Base-by-base conservation (phyloP, 2,329 filamentous ascomycete species). In the Microascus cirrosus region DNA sequence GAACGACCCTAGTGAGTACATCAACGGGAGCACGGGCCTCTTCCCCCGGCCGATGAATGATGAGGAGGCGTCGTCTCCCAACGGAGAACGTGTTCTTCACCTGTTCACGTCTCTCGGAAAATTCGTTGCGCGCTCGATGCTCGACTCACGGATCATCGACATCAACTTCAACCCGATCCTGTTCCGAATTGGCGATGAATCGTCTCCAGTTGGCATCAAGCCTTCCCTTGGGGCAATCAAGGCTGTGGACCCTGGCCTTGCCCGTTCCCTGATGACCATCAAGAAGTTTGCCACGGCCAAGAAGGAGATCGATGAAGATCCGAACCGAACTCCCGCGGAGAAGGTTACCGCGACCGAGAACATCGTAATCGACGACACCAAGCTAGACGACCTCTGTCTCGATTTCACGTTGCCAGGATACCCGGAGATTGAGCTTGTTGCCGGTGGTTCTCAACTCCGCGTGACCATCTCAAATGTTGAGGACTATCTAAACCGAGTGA, bases 141-240 rank as follows among this genome's bases (percentile, higher is more conserved):
- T 99, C 57, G 94, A 99, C 69, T 96, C 93, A 1, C 84, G 94
- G 57, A 97, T 99, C 68, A 96, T 99, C 64, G 94, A 99, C 66
- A 85, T 99, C 63, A 94, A 93, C 58, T 94, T 99, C 73, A 99
- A 96, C 68, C 89, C 94, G 1, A 95, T 91, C 6, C 96, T 99
- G 76, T 99, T 99, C 84, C 89, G 93, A 59, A 89, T 96, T 62
- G 90, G 89, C 18, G 89, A 95, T 64, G 82, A 78, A 52, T 79
- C 83, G 2, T 70, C 73, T 1, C 73, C 83, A 1, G 71, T 73
- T 4, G 77, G 77, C 0, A 85, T 96, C 3, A 85, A 85, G 24
- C 91, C 92, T 13, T 96, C 92, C 0, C 78, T 99, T 8, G 91
- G 90, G 6, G 89, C 94, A 1, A 85, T 99, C 54, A 95, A 92